These are phyloP conservation scores for Neofusicoccum umdonicola DNA, from an alignment of 2,329 filamentous ascomycete genomes.

Conservation along the genomic window DNA sequence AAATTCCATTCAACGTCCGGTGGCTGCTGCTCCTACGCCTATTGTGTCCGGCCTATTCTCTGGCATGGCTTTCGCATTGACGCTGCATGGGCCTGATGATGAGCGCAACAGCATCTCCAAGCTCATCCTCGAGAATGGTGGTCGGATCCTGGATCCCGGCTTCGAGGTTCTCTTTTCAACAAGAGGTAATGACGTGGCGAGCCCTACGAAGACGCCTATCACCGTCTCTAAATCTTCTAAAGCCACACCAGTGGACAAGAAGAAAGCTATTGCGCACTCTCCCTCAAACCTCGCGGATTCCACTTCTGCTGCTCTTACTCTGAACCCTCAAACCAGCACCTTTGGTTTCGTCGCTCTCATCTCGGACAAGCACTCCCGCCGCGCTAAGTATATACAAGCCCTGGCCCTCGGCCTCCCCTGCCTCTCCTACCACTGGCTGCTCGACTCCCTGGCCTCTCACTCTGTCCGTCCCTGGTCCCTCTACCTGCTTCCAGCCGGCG, in stretches of 20 bases:
- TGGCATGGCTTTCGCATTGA: constrained; percentile 85
- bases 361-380: constrained; percentile 79
- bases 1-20: constrained; percentile 27
- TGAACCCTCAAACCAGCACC: constrained; percentile 53
- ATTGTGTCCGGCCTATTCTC: constrained; percentile 58
- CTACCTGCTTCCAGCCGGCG: constrained; percentile 83
- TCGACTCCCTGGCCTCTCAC: constrained; percentile 63
- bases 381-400: constrained; percentile 91
- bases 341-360: constrained; percentile 82
- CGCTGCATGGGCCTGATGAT: constrained; percentile 57
- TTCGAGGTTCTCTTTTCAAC: constrained; percentile 77
- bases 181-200: constrained; percentile 24
- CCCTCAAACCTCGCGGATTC: not conserved
- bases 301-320: constrained; percentile 41
- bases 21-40: constrained; percentile 29
- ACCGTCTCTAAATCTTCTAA: not conserved
- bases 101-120: constrained; percentile 59
- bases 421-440: constrained; percentile 77
- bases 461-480: constrained; percentile 69
- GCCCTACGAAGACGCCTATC: constrained; percentile 6
- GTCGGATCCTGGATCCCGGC: constrained; percentile 66
- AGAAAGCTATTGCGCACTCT: not conserved
- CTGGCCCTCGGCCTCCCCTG: constrained; percentile 87
- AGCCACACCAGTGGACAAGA: not conserved
- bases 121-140: constrained; percentile 69